Evolutionary conservation across 495 filamentous ascomycete species (phyloP).

Genomic region (Bacidia rubella): DNA sequence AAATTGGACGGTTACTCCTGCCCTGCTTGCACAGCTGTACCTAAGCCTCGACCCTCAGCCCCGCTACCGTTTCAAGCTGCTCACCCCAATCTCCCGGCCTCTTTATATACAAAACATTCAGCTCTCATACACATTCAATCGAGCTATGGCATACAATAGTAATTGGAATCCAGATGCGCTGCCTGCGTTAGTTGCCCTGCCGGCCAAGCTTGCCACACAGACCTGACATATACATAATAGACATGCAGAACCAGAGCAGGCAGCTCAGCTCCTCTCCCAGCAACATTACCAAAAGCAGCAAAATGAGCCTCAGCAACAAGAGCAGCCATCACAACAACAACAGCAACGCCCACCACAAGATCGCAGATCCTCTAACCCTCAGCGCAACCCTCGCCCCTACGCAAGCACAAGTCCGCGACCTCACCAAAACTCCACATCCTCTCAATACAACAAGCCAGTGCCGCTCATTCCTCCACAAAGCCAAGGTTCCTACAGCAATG

Average conservation of each 20-base stretch:
- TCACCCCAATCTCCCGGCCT: not conserved
- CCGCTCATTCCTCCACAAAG: slow-evolving; percentile 16
- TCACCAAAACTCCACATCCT: slow-evolving; percentile 12
- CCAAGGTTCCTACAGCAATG: slow-evolving; percentile 23
- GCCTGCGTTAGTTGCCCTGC: slow-evolving; percentile 58
- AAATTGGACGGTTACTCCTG: not conserved
- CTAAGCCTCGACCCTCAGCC: not conserved
- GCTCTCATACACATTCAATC: not conserved
- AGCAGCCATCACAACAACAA: slow-evolving; percentile 9
- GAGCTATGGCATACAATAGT: slow-evolving; percentile 81
- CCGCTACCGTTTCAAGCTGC: not conserved
- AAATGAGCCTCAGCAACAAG: slow-evolving; percentile 21
- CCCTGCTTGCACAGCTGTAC: not conserved
- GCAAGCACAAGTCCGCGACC: slow-evolving; percentile 11
- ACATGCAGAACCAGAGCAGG: slow-evolving; percentile 88
- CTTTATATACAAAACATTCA: not conserved
- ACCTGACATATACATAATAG: slow-evolving; percentile 31
- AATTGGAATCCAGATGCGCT: slow-evolving; percentile 92
- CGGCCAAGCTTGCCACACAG: not conserved
- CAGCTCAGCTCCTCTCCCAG: slow-evolving; percentile 40
- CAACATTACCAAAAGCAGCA: slow-evolving; percentile 20
- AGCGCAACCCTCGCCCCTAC: slow-evolving; percentile 22
- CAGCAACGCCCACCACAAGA: slow-evolving; percentile 9
- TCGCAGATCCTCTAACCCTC: slow-evolving; percentile 19
- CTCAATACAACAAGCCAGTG: slow-evolving; percentile 20